Percentiles rank a stretch among this genome's conserved stretches.
These are phyloP conservation scores for Calendula officinalis DNA, from an alignment of 129 eudicot species.

Conservation along the genomic window DNA sequence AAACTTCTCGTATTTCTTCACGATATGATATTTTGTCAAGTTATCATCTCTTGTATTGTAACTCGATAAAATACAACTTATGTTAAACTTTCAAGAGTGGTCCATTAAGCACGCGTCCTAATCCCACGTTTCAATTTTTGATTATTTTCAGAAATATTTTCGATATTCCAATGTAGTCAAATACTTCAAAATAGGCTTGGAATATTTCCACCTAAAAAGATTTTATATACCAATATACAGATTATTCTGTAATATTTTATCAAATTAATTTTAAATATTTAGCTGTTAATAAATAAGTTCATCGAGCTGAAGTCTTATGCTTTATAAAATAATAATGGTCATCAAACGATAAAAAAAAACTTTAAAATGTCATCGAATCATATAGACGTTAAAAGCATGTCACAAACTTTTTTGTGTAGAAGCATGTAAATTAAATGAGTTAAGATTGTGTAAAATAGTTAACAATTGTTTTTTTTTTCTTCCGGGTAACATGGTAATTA, in stretches of 20 bases:
- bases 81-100: neutral
- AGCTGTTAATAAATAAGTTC: too few relatives aligned
- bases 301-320: neutral
- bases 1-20: conserved; percentile 15
- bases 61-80: conserved; percentile 13
- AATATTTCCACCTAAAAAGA: too few relatives aligned
- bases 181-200: too few relatives aligned
- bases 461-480: too few relatives aligned
- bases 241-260: neutral
- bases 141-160: neutral
- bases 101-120: conserved; percentile 3
- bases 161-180: too few relatives aligned
- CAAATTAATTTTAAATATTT: neutral
- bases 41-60: conserved; percentile 5
- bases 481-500: too few relatives aligned
- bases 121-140: conserved; percentile 11
- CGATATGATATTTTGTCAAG: conserved; percentile 13
- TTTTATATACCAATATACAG: neutral
- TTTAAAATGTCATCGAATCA: too few relatives aligned
- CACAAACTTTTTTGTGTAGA: too few relatives aligned
- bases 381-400: too few relatives aligned
- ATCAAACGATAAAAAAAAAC: too few relatives aligned
- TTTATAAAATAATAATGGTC: neutral
- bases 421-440: too few relatives aligned
- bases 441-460: too few relatives aligned